Percentiles rank a stretch among this genome's conserved stretches.
Evolutionary conservation across 169 alveolate species (phyloP).

Genomic region (Plasmodium malariae): DNA sequence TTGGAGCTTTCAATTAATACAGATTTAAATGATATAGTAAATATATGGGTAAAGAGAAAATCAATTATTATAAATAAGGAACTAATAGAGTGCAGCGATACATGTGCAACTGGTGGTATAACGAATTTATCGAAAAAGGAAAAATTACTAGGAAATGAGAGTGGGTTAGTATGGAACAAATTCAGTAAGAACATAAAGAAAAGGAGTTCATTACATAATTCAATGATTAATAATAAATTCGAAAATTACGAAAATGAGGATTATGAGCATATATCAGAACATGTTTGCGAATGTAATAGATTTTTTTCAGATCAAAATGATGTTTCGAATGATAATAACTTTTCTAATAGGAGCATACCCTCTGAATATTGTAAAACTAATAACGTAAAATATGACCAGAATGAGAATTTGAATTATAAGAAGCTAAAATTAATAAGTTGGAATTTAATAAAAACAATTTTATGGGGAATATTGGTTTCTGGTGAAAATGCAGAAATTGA

Average conservation of each 20-base stretch:
- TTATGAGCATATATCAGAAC: slow-evolving; percentile 17
- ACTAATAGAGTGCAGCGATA: slow-evolving; percentile 27
- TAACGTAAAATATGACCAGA: background rate
- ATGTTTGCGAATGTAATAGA: slow-evolving; percentile 31
- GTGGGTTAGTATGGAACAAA: slow-evolving; percentile 1
- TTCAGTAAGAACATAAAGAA: background rate
- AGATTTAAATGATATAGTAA: slow-evolving; percentile 31
- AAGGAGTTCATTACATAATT: background rate
- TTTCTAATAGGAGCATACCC: background rate
- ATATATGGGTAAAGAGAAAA: slow-evolving; percentile 76
- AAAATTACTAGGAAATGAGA: slow-evolving; percentile 1
- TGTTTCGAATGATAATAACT: slow-evolving; percentile 11
- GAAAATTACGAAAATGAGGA: background rate
- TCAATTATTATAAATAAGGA: slow-evolving; percentile 74
- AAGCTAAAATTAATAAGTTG: slow-evolving; percentile 72
- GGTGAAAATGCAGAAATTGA: slow-evolving; percentile 67
- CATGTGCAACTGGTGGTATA: background rate
- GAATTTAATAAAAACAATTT: slow-evolving; percentile 73
- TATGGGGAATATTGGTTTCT: slow-evolving; percentile 76
- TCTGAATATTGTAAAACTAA: slow-evolving; percentile 21
- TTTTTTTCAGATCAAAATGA: background rate
- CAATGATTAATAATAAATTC: background rate
- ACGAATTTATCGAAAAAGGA: background rate
- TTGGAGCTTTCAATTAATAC: slow-evolving; percentile 59
- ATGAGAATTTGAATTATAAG: slow-evolving; percentile 62